These are phyloP conservation scores for Penicillium silybi DNA, from an alignment of 495 filamentous ascomycete genomes.

Conservation along the genomic window DNA sequence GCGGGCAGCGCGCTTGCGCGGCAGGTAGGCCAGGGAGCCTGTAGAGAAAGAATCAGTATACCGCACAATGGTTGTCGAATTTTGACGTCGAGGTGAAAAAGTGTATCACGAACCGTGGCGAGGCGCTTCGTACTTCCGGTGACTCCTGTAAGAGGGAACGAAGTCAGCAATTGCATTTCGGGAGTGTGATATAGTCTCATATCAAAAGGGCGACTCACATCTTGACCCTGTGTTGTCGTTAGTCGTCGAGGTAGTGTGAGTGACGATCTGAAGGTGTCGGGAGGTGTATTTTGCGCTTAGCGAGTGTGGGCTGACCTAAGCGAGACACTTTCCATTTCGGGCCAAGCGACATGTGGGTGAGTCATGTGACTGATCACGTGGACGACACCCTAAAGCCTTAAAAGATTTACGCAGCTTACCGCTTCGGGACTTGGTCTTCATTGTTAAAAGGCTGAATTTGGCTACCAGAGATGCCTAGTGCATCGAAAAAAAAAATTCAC, in stretches of 20 bases:
- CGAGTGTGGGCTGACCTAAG: slow-evolving; percentile 48
- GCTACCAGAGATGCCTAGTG: slow-evolving; percentile 16
- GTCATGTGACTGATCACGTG: slow-evolving; percentile 5
- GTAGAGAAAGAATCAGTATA: slow-evolving; percentile 33
- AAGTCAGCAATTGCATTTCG: slow-evolving; percentile 31
- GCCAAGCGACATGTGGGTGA: slow-evolving; percentile 21
- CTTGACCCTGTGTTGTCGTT: slow-evolving; percentile 54
- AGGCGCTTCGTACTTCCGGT: slow-evolving; percentile 87
- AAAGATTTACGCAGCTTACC: background rate
- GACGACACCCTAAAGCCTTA: background rate
- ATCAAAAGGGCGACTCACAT: slow-evolving; percentile 37
- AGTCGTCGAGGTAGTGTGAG: slow-evolving; percentile 48
- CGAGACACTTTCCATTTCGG: slow-evolving; percentile 26
- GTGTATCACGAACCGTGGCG: slow-evolving; percentile 71
- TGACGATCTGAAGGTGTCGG: slow-evolving; percentile 39
- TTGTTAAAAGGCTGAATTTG: slow-evolving; percentile 11
- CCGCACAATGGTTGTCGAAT: slow-evolving; percentile 26
- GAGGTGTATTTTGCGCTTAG: slow-evolving; percentile 45
- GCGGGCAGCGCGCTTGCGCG: slow-evolving; percentile 92
- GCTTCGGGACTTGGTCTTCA: background rate
- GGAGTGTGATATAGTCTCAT: slow-evolving; percentile 2
- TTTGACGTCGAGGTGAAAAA: slow-evolving; percentile 27
- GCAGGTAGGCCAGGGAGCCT: slow-evolving; percentile 89
- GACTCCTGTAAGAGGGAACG: slow-evolving; percentile 48
- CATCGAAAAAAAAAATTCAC: slow-evolving; percentile 24